Base-by-base conservation (phyloP, 768 basidiomycete species). In the Russula lepida region DNA sequence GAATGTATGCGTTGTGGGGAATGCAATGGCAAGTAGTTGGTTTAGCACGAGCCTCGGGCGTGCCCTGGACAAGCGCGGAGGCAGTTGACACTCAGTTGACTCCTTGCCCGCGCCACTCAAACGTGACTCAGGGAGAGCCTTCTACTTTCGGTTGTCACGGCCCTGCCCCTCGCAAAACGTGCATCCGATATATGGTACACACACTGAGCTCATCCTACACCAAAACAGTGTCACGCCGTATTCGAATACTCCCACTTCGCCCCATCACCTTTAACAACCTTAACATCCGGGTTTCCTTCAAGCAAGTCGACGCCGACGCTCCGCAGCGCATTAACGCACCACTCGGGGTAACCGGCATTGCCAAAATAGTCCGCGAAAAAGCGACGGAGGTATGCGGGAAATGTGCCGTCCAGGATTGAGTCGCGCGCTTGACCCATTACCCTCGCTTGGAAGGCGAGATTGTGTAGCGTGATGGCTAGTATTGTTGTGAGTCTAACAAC, bases 291-390 rank as follows among this genome's bases (percentile, higher is more conserved):
- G 25, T 70, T 74, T 25, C 79, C 81, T 60, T 86, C 82, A 33
- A 92, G 74, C 47, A 95, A 72, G 69, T 95, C 91, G 0, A 95
- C 89, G 0, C 88, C 88, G 13, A 95, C 92, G 57, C 83, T 86
- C 27, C 79, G 77, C 54, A 95, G 73, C 12, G 92, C 93, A 68
- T 91, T 88, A 1, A 95, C 83, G 67, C 89, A 89, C 92, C 92
- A 95, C 69, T 84, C 82, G 0, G 92, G 92, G 70, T 93, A 92
- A 11, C 86, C 87, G n/a, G 76, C 74, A 58, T 83, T 78, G 7
- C 82, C 85, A 68, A 90, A 95, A 71, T 93, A 95, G 47, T 76
- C 74, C 35, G 76, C 78, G 72, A 95, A 95, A 74, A 94, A 95
- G 7, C 73, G 74, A 55, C 78, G 78, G 30, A 95, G 77, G 70